Evolutionary conservation across 352 stramenopile species (phyloP).

Genomic region (Thraustotheca clavata): DNA sequence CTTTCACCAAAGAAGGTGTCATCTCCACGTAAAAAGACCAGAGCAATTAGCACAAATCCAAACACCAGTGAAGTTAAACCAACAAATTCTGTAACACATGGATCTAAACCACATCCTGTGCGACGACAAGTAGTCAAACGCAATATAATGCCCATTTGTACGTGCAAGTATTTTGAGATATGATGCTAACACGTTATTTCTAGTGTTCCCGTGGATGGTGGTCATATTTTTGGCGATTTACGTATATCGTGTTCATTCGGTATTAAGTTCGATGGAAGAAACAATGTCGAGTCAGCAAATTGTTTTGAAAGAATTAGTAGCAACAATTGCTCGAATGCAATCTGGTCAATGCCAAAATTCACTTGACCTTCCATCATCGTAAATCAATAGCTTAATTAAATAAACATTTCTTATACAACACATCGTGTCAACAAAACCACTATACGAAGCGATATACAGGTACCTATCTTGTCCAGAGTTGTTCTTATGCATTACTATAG

Average conservation of each 20-base stretch:
- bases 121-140: background rate
- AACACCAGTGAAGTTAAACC: background rate
- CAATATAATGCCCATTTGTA: slow-evolving; percentile 9
- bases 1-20: background rate
- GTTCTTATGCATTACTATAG: too few species aligned
- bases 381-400: too few species aligned
- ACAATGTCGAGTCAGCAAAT: background rate
- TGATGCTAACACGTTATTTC: background rate
- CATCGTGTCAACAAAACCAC: too few species aligned
- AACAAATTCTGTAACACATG: background rate
- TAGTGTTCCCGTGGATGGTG: slow-evolving; percentile 20
- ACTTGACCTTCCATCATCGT: too few species aligned
- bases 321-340: background rate
- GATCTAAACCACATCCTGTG: background rate
- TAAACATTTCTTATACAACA: too few species aligned
- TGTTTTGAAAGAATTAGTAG: background rate
- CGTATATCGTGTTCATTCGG: slow-evolving; percentile 1
- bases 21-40: background rate
- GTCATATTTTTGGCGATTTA: slow-evolving; percentile 6
- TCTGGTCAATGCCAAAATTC: background rate
- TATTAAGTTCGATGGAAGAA: background rate
- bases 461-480: too few species aligned
- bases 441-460: too few species aligned
- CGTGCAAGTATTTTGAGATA: background rate
- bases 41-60: background rate